Evolutionary conservation across 1,284 basidiomycete genomes (phyloP), one percentile per base, ranked within the genome.

Genomic region (Boletus putidus): DNA sequence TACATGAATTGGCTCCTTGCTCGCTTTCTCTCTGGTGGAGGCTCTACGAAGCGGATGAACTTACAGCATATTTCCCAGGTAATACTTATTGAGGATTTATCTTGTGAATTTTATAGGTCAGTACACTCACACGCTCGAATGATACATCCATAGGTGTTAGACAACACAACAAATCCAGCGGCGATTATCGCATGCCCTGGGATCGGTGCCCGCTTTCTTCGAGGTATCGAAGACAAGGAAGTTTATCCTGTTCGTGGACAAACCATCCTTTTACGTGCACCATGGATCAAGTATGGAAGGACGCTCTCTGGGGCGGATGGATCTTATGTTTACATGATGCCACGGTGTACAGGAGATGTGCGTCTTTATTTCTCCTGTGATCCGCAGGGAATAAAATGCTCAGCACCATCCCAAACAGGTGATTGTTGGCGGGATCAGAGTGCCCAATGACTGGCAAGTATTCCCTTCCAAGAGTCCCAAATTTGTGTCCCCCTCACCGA

Each of bases 171-270:
- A 7, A 48, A 60, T n/a, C 67, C 64, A 11, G 57, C 29, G 2
- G 77, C 79, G 21, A 70, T 94, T 2, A 72, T 94, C 4, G 81
- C 88, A 9, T 94, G 91, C 63, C 76, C 82, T 4, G 81, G 80
- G 9, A 65, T 84, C 68, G 90, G 90, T 15, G 84, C 91, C 14
- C 79, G 85, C 15, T 82, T 82, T 20, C 78, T 96, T 15, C 83
- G 90, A n/a, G 93, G 92, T 6, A 86, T 96, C 4, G 85, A 92
- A 63, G 90, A 94, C 69, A 77, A 79, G 53, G 74, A 76, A 20
- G 80, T 94, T 25, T 86, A 85, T 69, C 94, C 94, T 0, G 83
- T 94, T 53, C 82, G 92, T 44, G 95, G 95, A 1, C 95, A 97
- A 75, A 95, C 92, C 0, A 84, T 94, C 12, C 75, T 93, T 29